Base-by-base conservation (phyloP, 2,329 filamentous ascomycete genomes). In the Fonsecaea erecta region DNA sequence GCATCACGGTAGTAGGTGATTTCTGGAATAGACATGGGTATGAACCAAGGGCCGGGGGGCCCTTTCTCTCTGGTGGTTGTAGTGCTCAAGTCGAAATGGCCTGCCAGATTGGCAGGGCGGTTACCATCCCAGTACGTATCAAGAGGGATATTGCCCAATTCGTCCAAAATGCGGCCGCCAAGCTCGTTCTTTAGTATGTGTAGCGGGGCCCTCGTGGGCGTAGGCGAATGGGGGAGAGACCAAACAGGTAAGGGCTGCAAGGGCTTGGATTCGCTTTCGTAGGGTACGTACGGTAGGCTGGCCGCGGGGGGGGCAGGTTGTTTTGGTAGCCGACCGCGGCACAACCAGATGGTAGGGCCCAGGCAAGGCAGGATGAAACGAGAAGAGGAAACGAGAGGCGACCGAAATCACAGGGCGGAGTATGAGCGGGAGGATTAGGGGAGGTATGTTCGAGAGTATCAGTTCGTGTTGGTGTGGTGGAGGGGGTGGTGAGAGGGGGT, bases 101-200 rank as follows among this genome's bases (percentile, higher is more conserved):
- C 55, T n/a, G 56, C 40, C 26, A 32, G 56, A 32, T 46, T 26
- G 12, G 24, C 28, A 43, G 37, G 55, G 55, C 24, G 24, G 35
- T 37, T 56, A 40, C 35, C 21, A 43, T 18, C 35, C 40, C 46
- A 32, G 53, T 40, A 56, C 21, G 34, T 14, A 30, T 51, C 26
- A 52, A 60, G 40, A 51, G 56, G 56, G 56, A 51, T 60, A 52
- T 37, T 60, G 21, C 56, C 35, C 40, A 37, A 60, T 60, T 37
- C 40, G 43, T 61, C 18, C n/a, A 48, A n/a, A 32, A 24, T 62
- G 60, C 30, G 52, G 30, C 30, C 21, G 64, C 64, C 60, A 63
- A 63, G 64, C 64, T 66, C 64, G 64, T 66, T 66, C 64, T 63
- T 63, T 66, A 66, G 64, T 57, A 61, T 52, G 40, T 40, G 18